phyloP scores from a whole-genome alignment of 1,139 yeast genomes.

The Torulaspora pretoriensis region DNA sequence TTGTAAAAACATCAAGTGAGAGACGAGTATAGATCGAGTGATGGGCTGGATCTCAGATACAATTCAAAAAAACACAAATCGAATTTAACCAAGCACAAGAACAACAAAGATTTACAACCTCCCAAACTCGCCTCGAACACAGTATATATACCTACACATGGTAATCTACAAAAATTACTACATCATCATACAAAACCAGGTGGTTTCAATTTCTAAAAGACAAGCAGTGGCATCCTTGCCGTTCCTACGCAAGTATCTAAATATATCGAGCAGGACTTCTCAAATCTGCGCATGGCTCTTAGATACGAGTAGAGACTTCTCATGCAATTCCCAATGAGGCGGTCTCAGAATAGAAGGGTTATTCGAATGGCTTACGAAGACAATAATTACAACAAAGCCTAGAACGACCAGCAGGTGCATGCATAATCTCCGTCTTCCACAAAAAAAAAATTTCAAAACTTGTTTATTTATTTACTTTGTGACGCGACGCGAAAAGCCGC shows the following conservation, averaged over 20 bases:
- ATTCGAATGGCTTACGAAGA: constrained; percentile 3
- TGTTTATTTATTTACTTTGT: neutral
- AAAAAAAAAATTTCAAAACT: too few species aligned
- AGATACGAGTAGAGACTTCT: constrained; percentile 1
- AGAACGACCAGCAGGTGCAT: neutral
- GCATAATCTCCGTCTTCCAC: neutral
- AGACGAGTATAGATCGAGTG: neutral
- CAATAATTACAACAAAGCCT: neutral
- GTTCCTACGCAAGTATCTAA: neutral
- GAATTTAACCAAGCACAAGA: neutral
- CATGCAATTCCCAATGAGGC: neutral
- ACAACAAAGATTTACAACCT: too few species aligned
- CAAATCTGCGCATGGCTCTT: neutral
- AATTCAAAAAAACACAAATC: neutral
- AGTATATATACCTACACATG: neutral
- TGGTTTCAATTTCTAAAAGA: neutral
- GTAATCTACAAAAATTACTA: neutral
- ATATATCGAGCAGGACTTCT: neutral
- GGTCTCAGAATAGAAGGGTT: neutral
- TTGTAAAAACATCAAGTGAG: constrained; percentile 5
- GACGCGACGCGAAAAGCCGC: neutral
- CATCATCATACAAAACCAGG: neutral
- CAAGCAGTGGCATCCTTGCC: neutral
- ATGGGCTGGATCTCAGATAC: neutral
- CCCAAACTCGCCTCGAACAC: neutral